phyloP scores from a whole-genome alignment of 306 rosid species.

The Rosa persica region DNA sequence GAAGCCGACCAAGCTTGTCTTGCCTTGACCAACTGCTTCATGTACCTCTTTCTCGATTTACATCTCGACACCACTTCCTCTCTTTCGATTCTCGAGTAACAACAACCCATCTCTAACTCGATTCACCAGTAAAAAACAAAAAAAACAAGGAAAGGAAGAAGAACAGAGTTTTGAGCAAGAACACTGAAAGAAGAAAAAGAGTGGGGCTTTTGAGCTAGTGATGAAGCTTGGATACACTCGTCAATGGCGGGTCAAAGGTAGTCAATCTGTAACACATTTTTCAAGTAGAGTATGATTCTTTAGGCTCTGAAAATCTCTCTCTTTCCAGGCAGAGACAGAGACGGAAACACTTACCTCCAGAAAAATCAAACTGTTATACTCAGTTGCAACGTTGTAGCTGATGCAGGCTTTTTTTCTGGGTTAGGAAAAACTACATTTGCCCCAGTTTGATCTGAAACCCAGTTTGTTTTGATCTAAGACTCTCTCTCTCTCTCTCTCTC shows the following conservation, averaged over 20 bases:
- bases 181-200: not conserved
- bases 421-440: not conserved
- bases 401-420: not conserved
- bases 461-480: not conserved
- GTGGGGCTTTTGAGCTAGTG: not conserved
- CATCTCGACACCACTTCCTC: slow-evolving; percentile 77
- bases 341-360: not conserved
- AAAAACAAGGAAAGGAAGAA: not conserved
- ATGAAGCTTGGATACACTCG: not conserved
- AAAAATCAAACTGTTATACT: not conserved
- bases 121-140: not conserved
- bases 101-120: slow-evolving; percentile 58
- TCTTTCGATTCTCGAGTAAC: slow-evolving; percentile 67
- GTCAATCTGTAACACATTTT: not conserved
- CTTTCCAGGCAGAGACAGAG: not conserved
- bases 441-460: not conserved
- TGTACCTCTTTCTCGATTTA: slow-evolving; percentile 72
- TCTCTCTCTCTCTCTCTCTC: slow-evolving; percentile 4
- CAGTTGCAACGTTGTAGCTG: not conserved
- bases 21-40: slow-evolving; percentile 75
- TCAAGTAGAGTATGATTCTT: not conserved
- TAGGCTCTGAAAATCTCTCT: not conserved
- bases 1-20: slow-evolving; percentile 71
- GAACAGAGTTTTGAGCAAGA: not conserved
- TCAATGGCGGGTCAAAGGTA: slow-evolving; percentile 10